Evolutionary conservation across 495 filamentous ascomycete species (phyloP), one percentile per base, ranked within the genome.

Genomic region (Penicillium antarcticum): DNA sequence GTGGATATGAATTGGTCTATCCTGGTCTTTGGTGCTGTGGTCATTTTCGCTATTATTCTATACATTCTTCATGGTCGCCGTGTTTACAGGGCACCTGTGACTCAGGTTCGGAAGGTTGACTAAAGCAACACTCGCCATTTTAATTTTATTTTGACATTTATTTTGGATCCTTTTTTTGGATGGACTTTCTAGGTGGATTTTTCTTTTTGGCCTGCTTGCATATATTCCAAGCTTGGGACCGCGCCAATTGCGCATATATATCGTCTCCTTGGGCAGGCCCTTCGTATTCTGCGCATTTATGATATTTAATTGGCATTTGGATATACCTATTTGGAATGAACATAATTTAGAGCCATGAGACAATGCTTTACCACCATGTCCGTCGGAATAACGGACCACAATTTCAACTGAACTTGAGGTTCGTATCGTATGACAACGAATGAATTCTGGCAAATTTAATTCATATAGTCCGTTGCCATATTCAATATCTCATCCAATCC

Each of bases 1-100:
- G 48, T 56, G 14, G 52, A 53, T 32, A 76, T 78, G 74, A 77
- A 78, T 48, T 74, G 68, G 53, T 71, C 67, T 6, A 65, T 67
- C 16, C 46, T 67, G 3, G 74, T 78, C 42, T 67, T 72, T 18
- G 74, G 74, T 4, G 61, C 59, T 10, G 69, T 72, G n/a, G 57
- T 78, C 1, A 68, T 79, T 19, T 71, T 72, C 45, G 65, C 72
- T 2, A 40, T 72, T 29, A 24, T 70, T 8, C 72, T 76, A 40
- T 80, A 78, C 43, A 23, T 68, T 9, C 7, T 75, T 6, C 66
- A 68, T 46, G 76, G 68, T n/a, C 60, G 62, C 38, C 64, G 64
- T 10, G 62, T 67, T 3, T 80, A 78, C 43, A 62, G 61, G 7
- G 72, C 75, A 3, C 76, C 76, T 4, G 64, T 67, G 16, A 66